phyloP scores from a whole-genome alignment of 371 early-diverging fungal species.

The Sporodiniella umbellata region DNA sequence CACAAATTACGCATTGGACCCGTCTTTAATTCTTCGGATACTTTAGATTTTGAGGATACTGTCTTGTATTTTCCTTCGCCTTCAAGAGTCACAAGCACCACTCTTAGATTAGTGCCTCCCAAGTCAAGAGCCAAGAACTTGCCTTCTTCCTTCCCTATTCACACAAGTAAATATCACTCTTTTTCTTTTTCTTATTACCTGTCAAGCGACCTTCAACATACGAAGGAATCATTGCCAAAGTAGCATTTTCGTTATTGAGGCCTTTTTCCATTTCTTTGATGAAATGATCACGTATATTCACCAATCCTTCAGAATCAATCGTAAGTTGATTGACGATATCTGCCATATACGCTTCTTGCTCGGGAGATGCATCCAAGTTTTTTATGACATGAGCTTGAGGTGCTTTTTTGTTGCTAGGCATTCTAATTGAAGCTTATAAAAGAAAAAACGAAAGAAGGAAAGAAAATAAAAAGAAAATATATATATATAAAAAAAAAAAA shows the following conservation, averaged over 20 bases:
- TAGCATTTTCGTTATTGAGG: constrained; percentile 57
- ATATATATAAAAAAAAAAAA: too few species aligned
- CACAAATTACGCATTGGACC: constrained; percentile 51
- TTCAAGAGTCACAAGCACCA: constrained; percentile 80
- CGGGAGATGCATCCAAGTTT: constrained; percentile 39
- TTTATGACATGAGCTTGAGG: constrained; percentile 20
- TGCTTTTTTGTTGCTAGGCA: constrained; percentile 11
- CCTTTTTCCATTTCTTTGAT: constrained; percentile 74
- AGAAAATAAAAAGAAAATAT: constrained; percentile 4
- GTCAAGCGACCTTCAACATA: constrained; percentile 59
- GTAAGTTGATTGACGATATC: constrained; percentile 58
- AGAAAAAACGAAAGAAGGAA: constrained; percentile 4
- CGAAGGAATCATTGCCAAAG: constrained; percentile 79
- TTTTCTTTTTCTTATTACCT: constrained; percentile 15
- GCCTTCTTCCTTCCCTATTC: constrained; percentile 65
- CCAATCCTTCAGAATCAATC: constrained; percentile 53
- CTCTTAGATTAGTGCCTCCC: constrained; percentile 94
- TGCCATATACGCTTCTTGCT: constrained; percentile 44
- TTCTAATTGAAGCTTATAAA: constrained; percentile 2
- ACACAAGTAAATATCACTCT: neutral
- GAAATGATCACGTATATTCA: constrained; percentile 65
- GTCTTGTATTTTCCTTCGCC: constrained; percentile 69
- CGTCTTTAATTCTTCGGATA: constrained; percentile 79
- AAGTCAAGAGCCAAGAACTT: constrained; percentile 89
- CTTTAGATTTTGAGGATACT: constrained; percentile 73